These are phyloP conservation scores for Vitis hybrid DNA, from an alignment of 177 flowering plant genomes.

Conservation along the genomic window DNA sequence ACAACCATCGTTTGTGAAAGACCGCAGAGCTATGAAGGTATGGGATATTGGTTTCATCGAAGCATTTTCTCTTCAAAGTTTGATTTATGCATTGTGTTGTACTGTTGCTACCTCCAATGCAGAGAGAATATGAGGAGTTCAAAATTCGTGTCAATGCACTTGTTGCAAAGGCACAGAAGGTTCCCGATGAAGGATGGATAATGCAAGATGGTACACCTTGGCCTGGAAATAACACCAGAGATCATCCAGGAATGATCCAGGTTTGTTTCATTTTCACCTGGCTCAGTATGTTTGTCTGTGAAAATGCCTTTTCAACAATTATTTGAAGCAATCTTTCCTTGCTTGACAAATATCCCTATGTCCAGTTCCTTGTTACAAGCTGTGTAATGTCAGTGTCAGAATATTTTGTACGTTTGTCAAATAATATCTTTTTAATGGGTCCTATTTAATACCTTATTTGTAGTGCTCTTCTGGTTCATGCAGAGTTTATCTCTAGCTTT, in stretches of 20 bases:
- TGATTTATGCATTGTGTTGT: not conserved
- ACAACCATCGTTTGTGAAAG: constrained; percentile 63
- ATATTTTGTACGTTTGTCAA: too few relatives aligned
- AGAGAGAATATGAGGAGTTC: constrained; percentile 38
- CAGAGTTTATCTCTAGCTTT: too few relatives aligned
- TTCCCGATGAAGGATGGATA: constrained; percentile 31
- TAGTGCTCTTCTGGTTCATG: too few relatives aligned
- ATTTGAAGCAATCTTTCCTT: too few relatives aligned
- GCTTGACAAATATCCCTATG: too few relatives aligned
- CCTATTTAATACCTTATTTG: too few relatives aligned
- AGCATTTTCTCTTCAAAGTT: not conserved
- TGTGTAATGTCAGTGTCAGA: too few relatives aligned
- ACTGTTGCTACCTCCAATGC: not conserved
- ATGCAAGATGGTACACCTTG: constrained; percentile 31
- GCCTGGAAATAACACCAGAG: constrained; percentile 28
- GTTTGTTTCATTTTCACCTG: constrained; percentile 8
- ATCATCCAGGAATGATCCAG: constrained; percentile 36
- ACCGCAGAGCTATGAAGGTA: constrained; percentile 69
- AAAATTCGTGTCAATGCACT: constrained; percentile 29
- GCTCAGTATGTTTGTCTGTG: not conserved
- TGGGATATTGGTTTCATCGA: not conserved
- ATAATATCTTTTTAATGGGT: too few relatives aligned
- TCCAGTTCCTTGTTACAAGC: too few relatives aligned
- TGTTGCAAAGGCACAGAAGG: constrained; percentile 22
- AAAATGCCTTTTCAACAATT: not conserved